Evolutionary conservation across 768 basidiomycete species (phyloP).

Genomic region (Tylopilus rubrobrunneus): DNA sequence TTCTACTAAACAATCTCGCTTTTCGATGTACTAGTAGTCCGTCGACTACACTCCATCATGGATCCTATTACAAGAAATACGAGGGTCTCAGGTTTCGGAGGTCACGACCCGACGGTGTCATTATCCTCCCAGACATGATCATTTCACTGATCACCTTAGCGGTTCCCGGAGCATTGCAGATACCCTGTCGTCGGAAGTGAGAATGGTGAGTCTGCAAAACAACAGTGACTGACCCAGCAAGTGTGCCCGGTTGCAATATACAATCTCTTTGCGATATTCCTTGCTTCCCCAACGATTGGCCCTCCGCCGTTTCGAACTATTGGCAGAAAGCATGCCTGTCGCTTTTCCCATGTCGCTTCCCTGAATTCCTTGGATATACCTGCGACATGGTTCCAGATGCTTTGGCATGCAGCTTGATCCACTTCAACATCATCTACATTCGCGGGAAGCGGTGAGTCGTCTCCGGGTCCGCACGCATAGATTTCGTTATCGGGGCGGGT

Average conservation of each 20-base stretch:
- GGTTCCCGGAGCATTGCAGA: conserved; percentile 82
- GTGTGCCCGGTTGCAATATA: conserved; percentile 77
- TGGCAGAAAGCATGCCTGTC: conserved; percentile 80
- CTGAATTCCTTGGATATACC: conserved; percentile 58
- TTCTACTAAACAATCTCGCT: no score
- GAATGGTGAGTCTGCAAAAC: background rate
- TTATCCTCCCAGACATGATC: conserved; percentile 58
- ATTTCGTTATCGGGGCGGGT: conserved; percentile 67
- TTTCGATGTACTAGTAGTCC: no score
- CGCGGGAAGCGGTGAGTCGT: conserved; percentile 62
- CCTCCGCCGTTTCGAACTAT: conserved; percentile 49
- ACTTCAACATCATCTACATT: conserved; percentile 71
- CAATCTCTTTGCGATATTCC: conserved; percentile 53
- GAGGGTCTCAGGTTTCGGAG: conserved; percentile 45
- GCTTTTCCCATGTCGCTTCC: conserved; percentile 47
- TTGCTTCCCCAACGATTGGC: conserved; percentile 69
- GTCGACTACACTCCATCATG: no score
- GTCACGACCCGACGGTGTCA: conserved; percentile 53
- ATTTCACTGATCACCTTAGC: conserved; percentile 69
- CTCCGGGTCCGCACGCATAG: conserved; percentile 78
- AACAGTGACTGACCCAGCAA: conserved; percentile 58
- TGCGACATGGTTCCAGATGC: conserved; percentile 51
- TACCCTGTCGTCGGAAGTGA: conserved; percentile 44
- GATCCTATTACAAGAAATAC: conserved; percentile 27
- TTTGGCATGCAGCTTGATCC: conserved; percentile 52